Evolutionary conservation across 768 basidiomycete genomes (phyloP).

Genomic region (Kondoa malvinella): DNA sequence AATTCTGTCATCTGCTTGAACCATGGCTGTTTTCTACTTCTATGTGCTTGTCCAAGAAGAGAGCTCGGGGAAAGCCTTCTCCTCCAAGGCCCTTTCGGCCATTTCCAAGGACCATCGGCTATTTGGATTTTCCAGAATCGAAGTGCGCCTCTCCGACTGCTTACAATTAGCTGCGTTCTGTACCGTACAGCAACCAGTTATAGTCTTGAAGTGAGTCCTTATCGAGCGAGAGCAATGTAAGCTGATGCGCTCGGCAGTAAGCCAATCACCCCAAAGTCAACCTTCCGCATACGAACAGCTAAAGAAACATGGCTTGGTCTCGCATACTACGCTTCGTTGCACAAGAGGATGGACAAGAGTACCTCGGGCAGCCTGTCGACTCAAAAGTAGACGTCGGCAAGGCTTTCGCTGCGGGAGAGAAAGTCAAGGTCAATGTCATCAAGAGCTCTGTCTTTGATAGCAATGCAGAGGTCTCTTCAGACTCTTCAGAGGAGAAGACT

Average conservation of each 20-base stretch:
- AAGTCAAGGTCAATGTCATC: slow-evolving; percentile 15
- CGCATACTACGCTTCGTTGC: slow-evolving; percentile 18
- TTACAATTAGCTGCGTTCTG: no score
- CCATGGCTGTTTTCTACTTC: background rate
- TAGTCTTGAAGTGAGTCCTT: no score
- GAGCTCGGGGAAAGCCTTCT: no score
- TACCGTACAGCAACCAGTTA: no score
- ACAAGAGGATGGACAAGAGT: slow-evolving; percentile 15
- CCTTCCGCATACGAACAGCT: no score
- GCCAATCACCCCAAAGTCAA: no score
- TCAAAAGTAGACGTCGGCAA: slow-evolving; percentile 20
- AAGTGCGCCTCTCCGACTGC: no score
- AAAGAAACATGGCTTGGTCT: slow-evolving; percentile 6
- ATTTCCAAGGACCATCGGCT: no score
- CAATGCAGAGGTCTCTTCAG: background rate
- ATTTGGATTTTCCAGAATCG: no score
- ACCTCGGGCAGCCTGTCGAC: slow-evolving; percentile 25
- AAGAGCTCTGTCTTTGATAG: slow-evolving; percentile 5
- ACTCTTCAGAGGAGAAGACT: slow-evolving; percentile 1
- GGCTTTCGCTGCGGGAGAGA: slow-evolving; percentile 12
- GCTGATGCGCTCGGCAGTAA: no score
- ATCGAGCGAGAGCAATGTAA: no score
- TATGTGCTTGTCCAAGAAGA: background rate
- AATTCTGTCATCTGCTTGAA: background rate
- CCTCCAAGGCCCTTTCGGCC: no score